Evolutionary conservation across 2,329 filamentous ascomycete genomes (phyloP), one percentile per base, ranked within the genome.

Genomic region (Zasmidium angulare): DNA sequence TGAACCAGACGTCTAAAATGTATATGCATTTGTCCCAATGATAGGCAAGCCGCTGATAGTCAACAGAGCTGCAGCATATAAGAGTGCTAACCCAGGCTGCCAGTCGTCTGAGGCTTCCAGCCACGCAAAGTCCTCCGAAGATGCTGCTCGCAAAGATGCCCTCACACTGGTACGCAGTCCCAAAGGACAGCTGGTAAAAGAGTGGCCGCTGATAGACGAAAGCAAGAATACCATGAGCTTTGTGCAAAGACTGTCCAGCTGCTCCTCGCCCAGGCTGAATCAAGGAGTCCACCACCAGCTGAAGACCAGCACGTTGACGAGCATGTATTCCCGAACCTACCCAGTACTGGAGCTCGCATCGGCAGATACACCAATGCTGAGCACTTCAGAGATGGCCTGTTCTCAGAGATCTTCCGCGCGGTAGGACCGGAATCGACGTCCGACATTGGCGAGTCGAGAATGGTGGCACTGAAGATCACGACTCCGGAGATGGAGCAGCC

Each of bases 401-500:
- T 91, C 62, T 95, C 93, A 19, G 85, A 88, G 56, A 86, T 99
- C 53, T 98, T 93, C 77, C 88, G 88, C 67, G 86, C 86, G 46
- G 77, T 79, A 19, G 73, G 76, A 20, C 74, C 73, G 19, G 70
- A 75, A 17, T 23, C 55, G 4, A 20, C 47, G 2, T n/a, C 49
- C 9, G 46, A 48, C 11, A 40, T 31, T 29, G 50, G 51, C 31
- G 61, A 57, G 12, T 55, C 69, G 53, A 52, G 65, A 36, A 23
- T 84, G 11, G 80, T 88, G 4, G 95, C 93, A 1, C 79, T 99
- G 51, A 99, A 99, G 73, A 86, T 97, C 60, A 96, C 95, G 36
- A 86, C 86, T 24, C 87, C 90, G 29, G 87, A 87, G 40, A 80
- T 83, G 55, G 86, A 89, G 76, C 82, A 87, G 40, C 86, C 89